Evolutionary conservation across 768 basidiomycete genomes (phyloP).

Genomic region (Trichaptum fuscoviolaceum): DNA sequence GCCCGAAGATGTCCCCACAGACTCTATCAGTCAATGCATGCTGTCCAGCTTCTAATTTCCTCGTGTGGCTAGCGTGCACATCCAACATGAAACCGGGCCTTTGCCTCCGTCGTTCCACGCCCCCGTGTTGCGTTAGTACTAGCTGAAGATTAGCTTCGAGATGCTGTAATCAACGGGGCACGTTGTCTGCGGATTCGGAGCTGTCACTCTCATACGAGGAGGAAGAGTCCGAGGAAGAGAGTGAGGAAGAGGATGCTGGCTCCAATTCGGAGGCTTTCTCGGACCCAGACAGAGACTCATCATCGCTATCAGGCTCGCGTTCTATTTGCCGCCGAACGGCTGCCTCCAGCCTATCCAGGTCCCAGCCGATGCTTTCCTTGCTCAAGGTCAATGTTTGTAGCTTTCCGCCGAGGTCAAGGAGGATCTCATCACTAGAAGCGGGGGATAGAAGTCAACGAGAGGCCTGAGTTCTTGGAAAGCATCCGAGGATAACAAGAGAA

Average conservation of each 20-base stretch:
- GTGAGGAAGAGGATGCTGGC: not conserved
- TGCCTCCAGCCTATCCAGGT: slow-evolving; percentile 60
- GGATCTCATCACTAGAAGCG: slow-evolving; percentile 47
- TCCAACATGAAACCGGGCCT: not conserved
- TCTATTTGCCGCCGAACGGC: slow-evolving; percentile 36
- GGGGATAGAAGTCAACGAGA: not conserved
- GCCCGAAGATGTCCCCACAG: not conserved
- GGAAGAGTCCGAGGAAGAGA: not conserved
- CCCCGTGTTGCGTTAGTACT: not conserved
- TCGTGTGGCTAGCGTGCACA: not conserved
- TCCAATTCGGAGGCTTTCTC: not conserved
- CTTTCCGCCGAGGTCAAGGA: slow-evolving; percentile 40
- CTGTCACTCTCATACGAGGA: not conserved
- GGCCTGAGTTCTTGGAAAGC: not conserved
- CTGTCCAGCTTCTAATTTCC: not conserved
- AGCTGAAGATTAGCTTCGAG: not conserved
- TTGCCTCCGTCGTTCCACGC: not conserved
- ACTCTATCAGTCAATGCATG: not conserved
- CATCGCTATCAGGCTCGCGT: slow-evolving; percentile 62
- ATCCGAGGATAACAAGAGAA: slow-evolving; percentile 2
- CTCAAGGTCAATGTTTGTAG: slow-evolving; percentile 38
- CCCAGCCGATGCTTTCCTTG: slow-evolving; percentile 64
- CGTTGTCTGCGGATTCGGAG: not conserved
- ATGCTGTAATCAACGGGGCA: not conserved
- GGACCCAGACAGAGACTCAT: slow-evolving; percentile 35